These are phyloP conservation scores for Magnusiomyces suaveolens DNA, from an alignment of 1,139 yeast species.

Conservation along the genomic window DNA sequence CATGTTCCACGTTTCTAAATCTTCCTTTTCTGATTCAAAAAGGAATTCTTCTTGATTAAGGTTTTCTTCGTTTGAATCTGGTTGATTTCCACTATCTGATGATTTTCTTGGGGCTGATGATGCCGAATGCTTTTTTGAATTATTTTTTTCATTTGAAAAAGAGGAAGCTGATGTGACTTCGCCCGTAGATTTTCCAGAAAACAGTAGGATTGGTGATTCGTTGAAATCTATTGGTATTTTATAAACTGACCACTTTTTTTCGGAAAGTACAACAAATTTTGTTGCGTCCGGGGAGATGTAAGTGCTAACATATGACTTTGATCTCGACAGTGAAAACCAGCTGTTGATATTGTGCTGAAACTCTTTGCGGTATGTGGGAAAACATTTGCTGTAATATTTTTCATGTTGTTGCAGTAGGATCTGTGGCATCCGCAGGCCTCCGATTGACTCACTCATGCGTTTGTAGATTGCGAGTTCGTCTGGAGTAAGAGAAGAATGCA, in stretches of 20 bases:
- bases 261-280: constrained; percentile 54
- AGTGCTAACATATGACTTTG: constrained; percentile 46
- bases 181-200: constrained; percentile 61
- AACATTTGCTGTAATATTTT: constrained; percentile 54
- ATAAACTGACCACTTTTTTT: constrained; percentile 66
- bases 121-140: constrained; percentile 2
- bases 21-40: constrained; percentile 22
- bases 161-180: constrained; percentile 31
- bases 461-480: not conserved
- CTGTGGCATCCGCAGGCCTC: constrained; percentile 6
- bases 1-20: constrained; percentile 45
- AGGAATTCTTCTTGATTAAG: not conserved
- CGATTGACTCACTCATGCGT: constrained; percentile 5
- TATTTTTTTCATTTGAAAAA: not conserved
- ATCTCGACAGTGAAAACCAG: constrained; percentile 39
- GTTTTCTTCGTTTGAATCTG: constrained; percentile 8
- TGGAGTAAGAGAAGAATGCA: not conserved
- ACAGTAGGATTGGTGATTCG: constrained; percentile 46
- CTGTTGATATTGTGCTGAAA: constrained; percentile 58
- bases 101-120: constrained; percentile 5
- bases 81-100: too few relatives aligned
- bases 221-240: constrained; percentile 39
- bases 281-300: constrained; percentile 56
- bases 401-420: constrained; percentile 24
- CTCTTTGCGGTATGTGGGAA: constrained; percentile 69